These are phyloP conservation scores for Grosmannia clavigera DNA, from an alignment of 2,329 filamentous ascomycete genomes.

Conservation along the genomic window DNA sequence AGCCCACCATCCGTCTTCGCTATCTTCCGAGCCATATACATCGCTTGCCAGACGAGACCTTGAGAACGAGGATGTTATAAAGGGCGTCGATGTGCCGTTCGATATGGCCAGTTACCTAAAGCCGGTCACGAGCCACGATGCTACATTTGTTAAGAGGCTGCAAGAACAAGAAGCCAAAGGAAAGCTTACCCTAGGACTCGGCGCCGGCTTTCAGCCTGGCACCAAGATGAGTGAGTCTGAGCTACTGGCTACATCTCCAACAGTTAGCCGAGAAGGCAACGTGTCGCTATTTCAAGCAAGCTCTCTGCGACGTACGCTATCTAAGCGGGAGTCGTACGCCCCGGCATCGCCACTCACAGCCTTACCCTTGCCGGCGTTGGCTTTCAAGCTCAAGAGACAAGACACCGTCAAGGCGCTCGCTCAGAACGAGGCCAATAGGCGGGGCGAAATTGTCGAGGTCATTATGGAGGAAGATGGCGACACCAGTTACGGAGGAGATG, in stretches of 20 bases:
- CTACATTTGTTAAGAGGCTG: conserved; percentile 30
- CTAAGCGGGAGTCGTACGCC: conserved; percentile 3
- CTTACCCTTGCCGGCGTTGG: neutral
- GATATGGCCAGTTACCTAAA: conserved; percentile 35
- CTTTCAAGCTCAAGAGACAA: conserved; percentile 7
- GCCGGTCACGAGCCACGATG: conserved; percentile 30
- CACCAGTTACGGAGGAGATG: conserved; percentile 1
- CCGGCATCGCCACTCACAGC: conserved; percentile 5
- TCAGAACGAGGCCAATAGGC: conserved; percentile 46
- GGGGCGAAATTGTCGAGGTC: conserved; percentile 47
- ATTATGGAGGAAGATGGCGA: conserved; percentile 29
- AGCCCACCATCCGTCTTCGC: conserved; percentile 6
- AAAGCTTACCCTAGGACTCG: conserved; percentile 44
- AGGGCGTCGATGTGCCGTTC: conserved; percentile 21
- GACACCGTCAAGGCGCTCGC: conserved; percentile 36
- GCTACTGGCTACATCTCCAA: conserved; percentile 27
- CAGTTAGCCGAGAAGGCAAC: neutral
- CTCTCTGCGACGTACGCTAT: conserved; percentile 8
- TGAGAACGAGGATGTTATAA: conserved; percentile 14
- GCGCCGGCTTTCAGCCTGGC: conserved; percentile 37
- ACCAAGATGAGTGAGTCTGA: conserved; percentile 35
- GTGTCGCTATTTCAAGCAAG: neutral
- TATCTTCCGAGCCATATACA: conserved; percentile 15
- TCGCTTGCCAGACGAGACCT: conserved; percentile 20
- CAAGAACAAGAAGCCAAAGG: conserved; percentile 43